These are phyloP conservation scores for Sarocladium kiliense DNA, from an alignment of 2,329 filamentous ascomycete genomes.

Conservation along the genomic window DNA sequence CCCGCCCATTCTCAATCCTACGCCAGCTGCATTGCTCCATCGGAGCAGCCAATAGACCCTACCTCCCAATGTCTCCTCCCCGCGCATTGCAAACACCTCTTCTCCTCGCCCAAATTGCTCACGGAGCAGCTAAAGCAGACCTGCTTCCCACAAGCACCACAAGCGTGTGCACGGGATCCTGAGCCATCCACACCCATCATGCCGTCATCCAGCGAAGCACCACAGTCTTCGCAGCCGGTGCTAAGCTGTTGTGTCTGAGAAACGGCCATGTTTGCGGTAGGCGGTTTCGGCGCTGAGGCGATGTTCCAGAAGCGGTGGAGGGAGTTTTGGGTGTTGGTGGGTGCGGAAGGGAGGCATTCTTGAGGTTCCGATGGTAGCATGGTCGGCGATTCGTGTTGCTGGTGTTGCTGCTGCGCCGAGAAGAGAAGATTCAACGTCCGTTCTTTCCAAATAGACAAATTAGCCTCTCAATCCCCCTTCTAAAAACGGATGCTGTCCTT, in stretches of 20 bases:
- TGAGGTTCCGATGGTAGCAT: background rate
- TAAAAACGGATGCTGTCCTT: background rate
- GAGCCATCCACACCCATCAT: slow-evolving; percentile 33
- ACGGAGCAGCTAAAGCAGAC: slow-evolving; percentile 57
- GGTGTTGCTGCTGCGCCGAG: slow-evolving; percentile 41
- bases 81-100: slow-evolving; percentile 49
- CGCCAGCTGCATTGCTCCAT: slow-evolving; percentile 11
- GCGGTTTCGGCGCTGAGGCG: slow-evolving; percentile 28
- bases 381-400: slow-evolving; percentile 12
- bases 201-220: slow-evolving; percentile 25
- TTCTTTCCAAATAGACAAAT: slow-evolving; percentile 31
- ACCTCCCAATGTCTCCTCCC: slow-evolving; percentile 24
- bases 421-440: slow-evolving; percentile 54
- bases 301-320: slow-evolving; percentile 60
- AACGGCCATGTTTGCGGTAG: slow-evolving; percentile 14
- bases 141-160: slow-evolving; percentile 46
- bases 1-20: no score
- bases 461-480: slow-evolving; percentile 10
- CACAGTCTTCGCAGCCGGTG: slow-evolving; percentile 51
- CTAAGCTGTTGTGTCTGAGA: slow-evolving; percentile 13
- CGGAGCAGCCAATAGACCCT: slow-evolving; percentile 15
- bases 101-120: slow-evolving; percentile 49
- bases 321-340: slow-evolving; percentile 36
- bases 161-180: slow-evolving; percentile 26
- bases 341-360: background rate